Evolutionary conservation across 1,284 basidiomycete genomes (phyloP).

Genomic region (Rhizoctonia solani): DNA sequence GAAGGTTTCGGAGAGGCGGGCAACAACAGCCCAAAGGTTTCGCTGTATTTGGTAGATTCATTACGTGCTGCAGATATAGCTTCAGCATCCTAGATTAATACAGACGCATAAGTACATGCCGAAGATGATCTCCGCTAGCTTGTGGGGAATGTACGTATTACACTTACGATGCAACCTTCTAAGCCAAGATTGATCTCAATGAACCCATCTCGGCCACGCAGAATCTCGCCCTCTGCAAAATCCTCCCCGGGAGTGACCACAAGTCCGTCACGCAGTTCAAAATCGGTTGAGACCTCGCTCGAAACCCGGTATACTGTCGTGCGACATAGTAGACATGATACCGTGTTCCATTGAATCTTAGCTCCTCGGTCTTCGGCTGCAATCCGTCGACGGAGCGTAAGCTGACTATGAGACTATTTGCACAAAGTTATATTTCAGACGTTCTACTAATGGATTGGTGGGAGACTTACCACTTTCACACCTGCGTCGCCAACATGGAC

Average conservation of each 20-base stretch:
- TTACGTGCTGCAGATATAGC: constrained; percentile 22
- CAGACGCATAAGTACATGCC: neutral
- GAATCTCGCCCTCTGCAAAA: constrained; percentile 71
- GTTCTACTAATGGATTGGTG: neutral
- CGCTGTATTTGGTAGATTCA: constrained; percentile 2
- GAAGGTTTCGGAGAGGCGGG: constrained; percentile 18
- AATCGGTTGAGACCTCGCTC: constrained; percentile 60
- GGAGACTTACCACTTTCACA: constrained; percentile 60
- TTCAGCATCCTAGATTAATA: constrained; percentile 34
- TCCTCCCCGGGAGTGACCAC: constrained; percentile 66
- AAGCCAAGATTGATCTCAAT: constrained; percentile 62
- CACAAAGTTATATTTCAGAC: constrained; percentile 34
- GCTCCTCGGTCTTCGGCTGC: constrained; percentile 43
- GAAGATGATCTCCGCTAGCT: neutral
- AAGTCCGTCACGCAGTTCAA: constrained; percentile 67
- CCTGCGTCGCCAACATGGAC: constrained; percentile 70
- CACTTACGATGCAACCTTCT: constrained; percentile 58
- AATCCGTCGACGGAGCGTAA: constrained; percentile 56
- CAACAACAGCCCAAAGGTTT: constrained; percentile 35
- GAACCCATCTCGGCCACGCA: constrained; percentile 71
- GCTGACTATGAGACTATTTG: constrained; percentile 71
- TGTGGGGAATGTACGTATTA: neutral
- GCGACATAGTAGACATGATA: constrained; percentile 72
- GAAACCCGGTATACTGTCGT: constrained; percentile 68
- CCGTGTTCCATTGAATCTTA: constrained; percentile 52